Evolutionary conservation across 1,139 yeast genomes (phyloP), one percentile per base, ranked within the genome.

Genomic region (Lodderomyces metapsilosis): DNA sequence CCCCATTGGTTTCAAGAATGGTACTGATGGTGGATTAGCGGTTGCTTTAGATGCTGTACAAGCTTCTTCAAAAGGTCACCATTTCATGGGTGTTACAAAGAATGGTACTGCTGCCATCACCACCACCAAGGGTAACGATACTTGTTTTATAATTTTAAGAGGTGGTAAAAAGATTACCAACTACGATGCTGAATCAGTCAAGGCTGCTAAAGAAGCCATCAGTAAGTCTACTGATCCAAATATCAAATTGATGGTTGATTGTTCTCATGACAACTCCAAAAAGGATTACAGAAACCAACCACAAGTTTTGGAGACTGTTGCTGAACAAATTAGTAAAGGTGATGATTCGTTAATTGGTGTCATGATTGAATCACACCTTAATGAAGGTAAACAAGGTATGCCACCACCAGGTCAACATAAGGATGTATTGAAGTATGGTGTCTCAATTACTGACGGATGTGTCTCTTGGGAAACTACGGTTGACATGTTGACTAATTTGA

Each of bases 1-100:
- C 88, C 98, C 98, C 39, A 88, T 91, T 41, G 98, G 98, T 36
- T 91, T 91, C 83, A 91, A 91, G 64, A 91, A 91, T 61, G 97
- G 97, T 59, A 91, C 98, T 32, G 97, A 91, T 61, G 98, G 98
- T 58, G 80, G 89, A 37, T 68, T 91, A 43, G 88, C 87, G 48
- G 97, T 91, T 44, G 95, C 97, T 32, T 75, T 92, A 46, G 98
- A 92, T 61, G 98, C 98, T 37, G 79, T 89, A 63, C 79, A 89
- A 58, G 94, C 98, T 36, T 95, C 98, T 31, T 72, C 91, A 34
- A 88, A 87, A 62, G 91, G 95, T 20, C 98, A 92, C 61, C 96
- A 91, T 64, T 92, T 92, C 74, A 68, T 92, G 59, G 82, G 91
- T 23, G 98, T 92, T 44, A 92, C 98, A 30, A 92, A 62, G 46